Percentiles rank a stretch among this genome's conserved stretches.
Evolutionary conservation across 1,284 basidiomycete species (phyloP).

Genomic region (Ceratobasidium sp.): DNA sequence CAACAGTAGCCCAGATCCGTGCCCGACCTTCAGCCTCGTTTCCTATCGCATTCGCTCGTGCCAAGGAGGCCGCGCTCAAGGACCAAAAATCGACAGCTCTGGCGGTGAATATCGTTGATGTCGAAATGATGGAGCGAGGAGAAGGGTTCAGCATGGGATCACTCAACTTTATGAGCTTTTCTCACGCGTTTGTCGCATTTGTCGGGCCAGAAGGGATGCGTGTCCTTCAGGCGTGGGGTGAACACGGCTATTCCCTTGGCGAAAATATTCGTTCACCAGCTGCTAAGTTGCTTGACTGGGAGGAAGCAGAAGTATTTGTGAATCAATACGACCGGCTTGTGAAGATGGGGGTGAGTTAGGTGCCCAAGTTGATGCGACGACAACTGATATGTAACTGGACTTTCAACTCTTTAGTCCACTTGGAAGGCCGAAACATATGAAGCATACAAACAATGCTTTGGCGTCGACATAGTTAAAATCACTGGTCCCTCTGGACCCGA

Average conservation of each 20-base stretch:
- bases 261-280: slow-evolving; percentile 12
- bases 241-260: slow-evolving; percentile 4
- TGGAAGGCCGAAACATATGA: slow-evolving; percentile 5
- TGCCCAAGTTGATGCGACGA: background rate
- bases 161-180: slow-evolving; percentile 11
- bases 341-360: slow-evolving; percentile 1
- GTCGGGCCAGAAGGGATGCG: slow-evolving; percentile 9
- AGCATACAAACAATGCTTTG: slow-evolving; percentile 2
- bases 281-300: background rate
- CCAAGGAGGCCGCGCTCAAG: background rate
- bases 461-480: slow-evolving; percentile 2
- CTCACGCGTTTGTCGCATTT: slow-evolving; percentile 17
- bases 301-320: background rate
- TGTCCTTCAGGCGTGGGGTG: background rate
- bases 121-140: slow-evolving; percentile 10
- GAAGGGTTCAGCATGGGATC: background rate
- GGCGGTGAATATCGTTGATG: background rate
- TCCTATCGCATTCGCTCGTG: slow-evolving; percentile 7
- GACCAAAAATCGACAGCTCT: slow-evolving; percentile 5
- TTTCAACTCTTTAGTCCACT: background rate
- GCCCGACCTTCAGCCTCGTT: background rate
- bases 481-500: slow-evolving; percentile 6
- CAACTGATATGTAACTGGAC: background rate
- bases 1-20: slow-evolving; percentile 7
- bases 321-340: slow-evolving; percentile 7